These are phyloP conservation scores for Penicillium sp. DNA, from an alignment of 2,329 filamentous ascomycete genomes.

Conservation along the genomic window DNA sequence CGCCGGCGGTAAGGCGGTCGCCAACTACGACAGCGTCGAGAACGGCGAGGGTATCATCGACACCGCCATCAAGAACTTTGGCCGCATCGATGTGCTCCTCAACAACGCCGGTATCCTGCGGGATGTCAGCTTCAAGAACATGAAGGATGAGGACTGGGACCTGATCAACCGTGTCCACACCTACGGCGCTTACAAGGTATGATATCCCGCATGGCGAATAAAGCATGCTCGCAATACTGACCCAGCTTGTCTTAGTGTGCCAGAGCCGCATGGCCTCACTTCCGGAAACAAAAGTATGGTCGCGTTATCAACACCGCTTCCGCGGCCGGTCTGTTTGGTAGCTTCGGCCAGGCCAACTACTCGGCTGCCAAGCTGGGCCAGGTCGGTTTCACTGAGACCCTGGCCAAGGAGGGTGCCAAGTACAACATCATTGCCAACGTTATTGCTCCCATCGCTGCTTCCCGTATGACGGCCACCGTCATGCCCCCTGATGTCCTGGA, in stretches of 20 bases:
- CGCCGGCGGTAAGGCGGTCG: slow-evolving; percentile 90
- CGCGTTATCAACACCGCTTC: slow-evolving; percentile 95
- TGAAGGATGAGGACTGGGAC: slow-evolving; percentile 97
- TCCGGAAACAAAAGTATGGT: slow-evolving; percentile 98
- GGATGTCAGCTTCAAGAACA: slow-evolving; percentile 97
- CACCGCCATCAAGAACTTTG: slow-evolving; percentile 50
- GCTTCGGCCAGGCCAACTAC: slow-evolving; percentile 95
- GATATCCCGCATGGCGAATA: slow-evolving; percentile 2
- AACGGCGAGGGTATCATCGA: slow-evolving; percentile 91
- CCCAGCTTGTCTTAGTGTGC: slow-evolving; percentile 58
- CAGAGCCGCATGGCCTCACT: slow-evolving; percentile 92
- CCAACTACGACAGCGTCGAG: slow-evolving; percentile 86
- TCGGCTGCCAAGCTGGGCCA: slow-evolving; percentile 93
- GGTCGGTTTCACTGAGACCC: slow-evolving; percentile 95
- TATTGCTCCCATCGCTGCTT: slow-evolving; percentile 92
- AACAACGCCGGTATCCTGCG: slow-evolving; percentile 97
- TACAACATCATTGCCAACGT: slow-evolving; percentile 97
- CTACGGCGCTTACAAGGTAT: slow-evolving; percentile 81
- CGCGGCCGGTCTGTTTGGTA: slow-evolving; percentile 92
- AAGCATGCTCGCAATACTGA: slow-evolving; percentile 13
- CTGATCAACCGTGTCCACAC: slow-evolving; percentile 90
- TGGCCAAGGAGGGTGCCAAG: slow-evolving; percentile 95
- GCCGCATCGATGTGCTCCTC: slow-evolving; percentile 86
- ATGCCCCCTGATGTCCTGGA: slow-evolving; percentile 92
- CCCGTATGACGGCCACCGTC: slow-evolving; percentile 90